These are phyloP conservation scores for Hyphodiscus hymeniophilus DNA, from an alignment of 495 filamentous ascomycete genomes.

Conservation along the genomic window DNA sequence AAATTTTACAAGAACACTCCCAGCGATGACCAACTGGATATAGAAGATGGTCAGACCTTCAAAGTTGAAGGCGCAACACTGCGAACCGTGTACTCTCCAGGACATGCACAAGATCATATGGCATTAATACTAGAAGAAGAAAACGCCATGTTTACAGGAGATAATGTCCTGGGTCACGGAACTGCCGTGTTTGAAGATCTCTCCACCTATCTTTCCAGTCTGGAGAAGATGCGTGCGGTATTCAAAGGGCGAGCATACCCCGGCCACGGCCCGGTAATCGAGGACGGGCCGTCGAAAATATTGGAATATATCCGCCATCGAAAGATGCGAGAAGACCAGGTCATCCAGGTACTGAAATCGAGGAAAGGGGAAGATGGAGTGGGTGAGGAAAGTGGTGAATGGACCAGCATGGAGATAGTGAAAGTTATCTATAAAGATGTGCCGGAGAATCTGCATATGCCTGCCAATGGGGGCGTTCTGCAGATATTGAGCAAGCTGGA, in stretches of 20 bases:
- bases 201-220: conserved; percentile 57
- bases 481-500: conserved; percentile 65
- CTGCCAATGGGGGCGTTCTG: conserved; percentile 60
- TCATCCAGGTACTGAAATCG: conserved; percentile 56
- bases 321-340: conserved; percentile 69
- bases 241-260: conserved; percentile 74
- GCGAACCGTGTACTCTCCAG: conserved; percentile 68
- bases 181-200: conserved; percentile 90
- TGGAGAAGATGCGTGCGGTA: conserved; percentile 59
- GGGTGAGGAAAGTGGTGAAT: conserved; percentile 27
- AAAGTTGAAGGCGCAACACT: conserved; percentile 67
- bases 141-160: conserved; percentile 84
- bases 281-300: conserved; percentile 56
- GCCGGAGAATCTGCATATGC: conserved; percentile 61
- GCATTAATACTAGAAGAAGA: conserved; percentile 64
- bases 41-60: conserved; percentile 67
- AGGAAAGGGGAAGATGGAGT: conserved; percentile 23
- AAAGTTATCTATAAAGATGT: conserved; percentile 77
- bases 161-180: conserved; percentile 91
- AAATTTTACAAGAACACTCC: conserved; percentile 47
- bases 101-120: conserved; percentile 85
- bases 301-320: conserved; percentile 78
- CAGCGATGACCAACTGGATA: conserved; percentile 38
- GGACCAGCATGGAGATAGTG: conserved; percentile 75
- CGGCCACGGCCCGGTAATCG: conserved; percentile 73